Conservation (phyloP, 352 stramenopile species). For the Phytopythium cucurbitacearum region DNA sequence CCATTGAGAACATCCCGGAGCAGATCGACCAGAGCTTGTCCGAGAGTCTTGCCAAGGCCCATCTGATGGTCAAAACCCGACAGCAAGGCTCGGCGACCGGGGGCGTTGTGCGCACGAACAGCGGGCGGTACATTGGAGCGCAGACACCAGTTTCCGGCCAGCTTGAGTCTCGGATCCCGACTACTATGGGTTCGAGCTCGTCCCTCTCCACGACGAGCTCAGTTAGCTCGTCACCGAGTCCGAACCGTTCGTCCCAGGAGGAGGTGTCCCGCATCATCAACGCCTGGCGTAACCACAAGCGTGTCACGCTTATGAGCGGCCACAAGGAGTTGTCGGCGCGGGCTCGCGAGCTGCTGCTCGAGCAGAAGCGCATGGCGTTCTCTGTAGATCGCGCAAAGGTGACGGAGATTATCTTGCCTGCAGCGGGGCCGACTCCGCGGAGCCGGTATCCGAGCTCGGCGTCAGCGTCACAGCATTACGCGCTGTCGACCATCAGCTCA, state of each 20-base stretch:
- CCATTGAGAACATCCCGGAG: constrained; percentile 86
- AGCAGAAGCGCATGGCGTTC: constrained; percentile 87
- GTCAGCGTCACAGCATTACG: constrained; percentile 22
- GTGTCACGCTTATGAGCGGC: constrained; percentile 82
- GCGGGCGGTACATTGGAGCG: constrained; percentile 28
- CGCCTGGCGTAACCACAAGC: constrained; percentile 83
- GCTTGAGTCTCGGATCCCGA: constrained; percentile 45
- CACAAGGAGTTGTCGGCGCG: constrained; percentile 81
- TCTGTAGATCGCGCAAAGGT: constrained; percentile 79
- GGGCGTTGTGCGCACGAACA: constrained; percentile 46
- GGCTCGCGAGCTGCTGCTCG: constrained; percentile 75
- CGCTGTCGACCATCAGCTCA: constrained; percentile 24
- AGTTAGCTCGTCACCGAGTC: constrained; percentile 34
- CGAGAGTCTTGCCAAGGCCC: constrained; percentile 67
- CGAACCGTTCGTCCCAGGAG: constrained; percentile 55
- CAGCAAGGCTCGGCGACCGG: constrained; percentile 32
- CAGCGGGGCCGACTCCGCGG: constrained; percentile 34
- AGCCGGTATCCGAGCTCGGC: constrained; percentile 48
- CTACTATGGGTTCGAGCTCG: constrained; percentile 12
- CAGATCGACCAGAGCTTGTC: constrained; percentile 75
- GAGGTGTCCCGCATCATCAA: constrained; percentile 79
- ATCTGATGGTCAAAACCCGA: constrained; percentile 72
- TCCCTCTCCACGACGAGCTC: constrained; percentile 33
- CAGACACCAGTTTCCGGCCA: constrained; percentile 30
- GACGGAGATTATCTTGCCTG: constrained; percentile 80